phyloP scores from a whole-genome alignment of 2,329 filamentous ascomycete species.

The Fusarium solani-melongenae region DNA sequence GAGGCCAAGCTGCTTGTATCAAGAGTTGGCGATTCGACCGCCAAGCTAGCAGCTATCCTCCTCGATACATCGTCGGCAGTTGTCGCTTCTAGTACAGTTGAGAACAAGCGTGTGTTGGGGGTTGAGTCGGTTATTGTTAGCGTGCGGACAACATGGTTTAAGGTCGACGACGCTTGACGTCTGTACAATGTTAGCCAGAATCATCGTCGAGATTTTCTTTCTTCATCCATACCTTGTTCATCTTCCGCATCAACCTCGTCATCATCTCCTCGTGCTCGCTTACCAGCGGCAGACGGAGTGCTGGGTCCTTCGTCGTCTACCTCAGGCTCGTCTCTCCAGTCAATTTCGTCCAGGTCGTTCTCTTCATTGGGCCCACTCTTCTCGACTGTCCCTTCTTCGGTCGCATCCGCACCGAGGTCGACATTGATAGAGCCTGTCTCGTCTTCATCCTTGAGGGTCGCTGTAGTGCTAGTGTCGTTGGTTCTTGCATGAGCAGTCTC shows the following conservation, averaged over 20 bases:
- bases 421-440: conserved; percentile 40
- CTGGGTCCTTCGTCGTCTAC: conserved; percentile 32
- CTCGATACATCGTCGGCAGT: conserved; percentile 13
- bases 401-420: conserved; percentile 36
- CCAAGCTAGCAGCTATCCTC: background rate
- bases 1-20: conserved; percentile 8
- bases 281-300: conserved; percentile 37
- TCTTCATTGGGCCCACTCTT: conserved; percentile 23
- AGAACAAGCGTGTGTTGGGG: conserved; percentile 7
- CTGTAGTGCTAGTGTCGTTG: conserved; percentile 46
- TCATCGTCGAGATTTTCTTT: background rate
- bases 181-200: conserved; percentile 50
- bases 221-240: conserved; percentile 44
- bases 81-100: conserved; percentile 15
- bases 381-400: conserved; percentile 37
- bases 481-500: conserved; percentile 24
- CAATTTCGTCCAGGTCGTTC: conserved; percentile 44
- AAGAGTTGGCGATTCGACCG: background rate
- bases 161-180: conserved; percentile 64
- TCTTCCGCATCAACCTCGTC: conserved; percentile 47
- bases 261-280: conserved; percentile 44
- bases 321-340: conserved; percentile 46
- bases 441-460: conserved; percentile 48
- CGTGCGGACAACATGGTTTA: conserved; percentile 30
- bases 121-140: conserved; percentile 31